These are phyloP conservation scores for Penicillium crystallinum DNA, from an alignment of 495 filamentous ascomycete genomes.

Conservation along the genomic window DNA sequence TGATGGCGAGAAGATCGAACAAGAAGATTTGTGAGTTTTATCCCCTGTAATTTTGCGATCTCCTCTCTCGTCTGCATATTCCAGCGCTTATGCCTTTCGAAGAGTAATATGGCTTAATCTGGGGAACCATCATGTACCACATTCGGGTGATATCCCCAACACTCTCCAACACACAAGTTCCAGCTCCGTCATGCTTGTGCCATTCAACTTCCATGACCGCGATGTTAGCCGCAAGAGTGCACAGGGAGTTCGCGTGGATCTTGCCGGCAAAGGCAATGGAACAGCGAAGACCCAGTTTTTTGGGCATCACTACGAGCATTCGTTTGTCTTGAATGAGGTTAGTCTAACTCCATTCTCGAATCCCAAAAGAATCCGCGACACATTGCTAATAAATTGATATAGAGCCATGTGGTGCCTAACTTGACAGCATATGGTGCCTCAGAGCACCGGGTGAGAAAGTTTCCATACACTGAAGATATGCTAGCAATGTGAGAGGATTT, in stretches of 20 bases:
- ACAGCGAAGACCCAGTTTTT: background rate
- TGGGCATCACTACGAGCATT: background rate
- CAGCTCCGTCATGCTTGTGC: background rate
- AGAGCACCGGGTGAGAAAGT: background rate
- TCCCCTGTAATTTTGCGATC: too few relatives aligned
- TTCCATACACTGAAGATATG: background rate
- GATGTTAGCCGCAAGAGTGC: background rate
- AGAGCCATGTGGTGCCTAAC: background rate
- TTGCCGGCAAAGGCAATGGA: background rate
- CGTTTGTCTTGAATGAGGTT: background rate
- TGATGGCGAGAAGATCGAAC: too few relatives aligned
- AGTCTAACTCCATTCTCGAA: background rate
- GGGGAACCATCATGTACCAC: too few relatives aligned
- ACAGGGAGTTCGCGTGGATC: background rate
- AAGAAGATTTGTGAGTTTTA: too few relatives aligned
- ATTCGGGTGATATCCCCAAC: background rate
- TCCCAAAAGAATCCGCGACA: too few relatives aligned
- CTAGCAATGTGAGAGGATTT: background rate
- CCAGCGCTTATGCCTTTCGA: too few relatives aligned
- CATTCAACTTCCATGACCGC: background rate
- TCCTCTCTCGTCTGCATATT: too few relatives aligned
- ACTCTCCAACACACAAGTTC: background rate
- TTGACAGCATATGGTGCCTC: background rate
- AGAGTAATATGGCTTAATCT: too few relatives aligned
- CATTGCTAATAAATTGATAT: background rate